Conservation (phyloP, 257 asterid genomes). For the Solanum bukasovii region DNA sequence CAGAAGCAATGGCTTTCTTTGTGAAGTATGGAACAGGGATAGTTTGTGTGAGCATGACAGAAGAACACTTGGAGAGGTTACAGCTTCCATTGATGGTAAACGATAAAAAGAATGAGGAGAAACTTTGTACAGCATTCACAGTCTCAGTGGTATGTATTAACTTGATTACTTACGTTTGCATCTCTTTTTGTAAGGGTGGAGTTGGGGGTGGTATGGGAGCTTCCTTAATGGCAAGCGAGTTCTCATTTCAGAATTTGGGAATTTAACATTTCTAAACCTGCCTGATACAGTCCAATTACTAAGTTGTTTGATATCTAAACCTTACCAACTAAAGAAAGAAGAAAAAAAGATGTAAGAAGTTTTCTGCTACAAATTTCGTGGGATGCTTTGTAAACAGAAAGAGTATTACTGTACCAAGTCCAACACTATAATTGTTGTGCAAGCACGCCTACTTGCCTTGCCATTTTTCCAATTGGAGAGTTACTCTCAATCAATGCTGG, state of each 20-base stretch:
- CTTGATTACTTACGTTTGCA: neutral
- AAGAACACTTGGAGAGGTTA: conserved; percentile 79
- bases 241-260: neutral
- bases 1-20: conserved; percentile 95
- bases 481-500: neutral
- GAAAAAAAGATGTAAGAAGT: neutral
- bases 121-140: conserved; percentile 86
- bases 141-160: conserved; percentile 74
- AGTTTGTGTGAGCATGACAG: conserved; percentile 97
- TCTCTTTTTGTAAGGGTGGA: neutral
- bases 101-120: conserved; percentile 84
- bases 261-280: neutral
- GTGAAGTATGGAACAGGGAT: conserved; percentile 97
- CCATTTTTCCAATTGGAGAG: neutral
- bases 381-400: neutral
- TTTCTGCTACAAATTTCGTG: neutral
- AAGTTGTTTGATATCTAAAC: neutral
- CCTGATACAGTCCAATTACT: neutral
- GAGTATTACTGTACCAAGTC: neutral
- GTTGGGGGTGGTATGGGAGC: neutral
- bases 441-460: neutral
- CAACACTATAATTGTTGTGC: neutral
- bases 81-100: conserved; percentile 85
- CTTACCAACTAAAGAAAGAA: neutral
- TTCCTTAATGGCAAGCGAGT: neutral